phyloP scores from a whole-genome alignment of 1,139 yeast species.

The Kazachstania sp. region DNA sequence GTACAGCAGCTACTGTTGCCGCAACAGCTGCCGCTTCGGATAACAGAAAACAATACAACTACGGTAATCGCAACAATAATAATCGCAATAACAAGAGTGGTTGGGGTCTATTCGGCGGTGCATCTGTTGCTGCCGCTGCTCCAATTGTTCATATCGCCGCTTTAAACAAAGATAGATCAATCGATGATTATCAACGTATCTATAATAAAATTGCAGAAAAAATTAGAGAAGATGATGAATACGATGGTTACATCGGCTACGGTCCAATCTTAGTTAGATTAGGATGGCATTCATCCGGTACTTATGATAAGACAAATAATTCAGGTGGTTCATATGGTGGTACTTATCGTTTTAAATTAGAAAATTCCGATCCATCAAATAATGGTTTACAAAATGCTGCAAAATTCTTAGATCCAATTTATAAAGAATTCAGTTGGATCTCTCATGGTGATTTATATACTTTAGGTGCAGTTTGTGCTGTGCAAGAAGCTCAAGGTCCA shows the following conservation, averaged over 20 bases:
- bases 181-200: constrained; percentile 60
- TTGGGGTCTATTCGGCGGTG: not conserved
- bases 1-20: constrained; percentile 17
- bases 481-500: constrained; percentile 86
- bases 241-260: constrained; percentile 62
- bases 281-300: constrained; percentile 73
- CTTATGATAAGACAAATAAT: constrained; percentile 48
- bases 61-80: constrained; percentile 2
- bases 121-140: constrained; percentile 14
- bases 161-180: constrained; percentile 15
- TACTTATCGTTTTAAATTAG: constrained; percentile 66
- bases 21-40: constrained; percentile 16
- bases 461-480: constrained; percentile 73
- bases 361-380: constrained; percentile 63
- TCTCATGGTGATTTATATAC: constrained; percentile 87
- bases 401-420: constrained; percentile 54
- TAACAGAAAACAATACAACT: constrained; percentile 7
- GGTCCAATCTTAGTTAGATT: constrained; percentile 61
- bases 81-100: constrained; percentile 6
- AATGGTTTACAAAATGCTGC: constrained; percentile 63
- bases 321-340: constrained; percentile 82
- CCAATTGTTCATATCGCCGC: constrained; percentile 22
- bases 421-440: constrained; percentile 58
- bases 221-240: constrained; percentile 67
- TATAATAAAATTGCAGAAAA: constrained; percentile 74